Base-by-base conservation (phyloP, 495 filamentous ascomycete species). In the Elasticomyces elasticus region DNA sequence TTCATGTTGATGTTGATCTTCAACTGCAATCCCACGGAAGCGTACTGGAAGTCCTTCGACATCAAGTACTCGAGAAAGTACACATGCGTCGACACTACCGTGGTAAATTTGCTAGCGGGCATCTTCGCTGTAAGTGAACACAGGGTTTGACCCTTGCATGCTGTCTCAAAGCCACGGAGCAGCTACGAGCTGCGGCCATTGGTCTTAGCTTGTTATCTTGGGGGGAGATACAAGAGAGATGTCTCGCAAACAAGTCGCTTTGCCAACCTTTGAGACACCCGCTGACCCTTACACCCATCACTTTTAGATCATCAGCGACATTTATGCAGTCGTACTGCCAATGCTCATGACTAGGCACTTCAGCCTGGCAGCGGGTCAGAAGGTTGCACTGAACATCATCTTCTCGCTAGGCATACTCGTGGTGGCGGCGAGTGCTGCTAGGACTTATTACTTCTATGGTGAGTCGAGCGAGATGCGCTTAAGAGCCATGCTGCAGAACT, bases 21-120 rank as follows among this genome's bases (percentile, higher is more conserved):
- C 43, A 55, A 60, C 10, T 68, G 66, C 51, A 55, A 33, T 23
- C 64, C 64, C 0, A 52, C 54, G 9, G 22, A 56, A 12, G 58
- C 54, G 1, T 68, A 66, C 47, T 68, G 66, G 66, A 60, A 40
- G 33, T 54, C 64, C 30, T 61, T 55, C 28, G 30, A 63, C 38
- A 46, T 35, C 9, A 41, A 9, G 5, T 54, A 51, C 19, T 20
- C 33, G 5, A n/a, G 28, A 4, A 33, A 43, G 20, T 59, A 56
- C 25, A 49, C 46, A 4, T 68, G 66, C 51, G 53, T 50, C 26
- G 55, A 57, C 38, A 61, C 63, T 11, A 55, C 54, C 19, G 47
- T 59, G 11, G 40, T 50, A 50, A 62, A 64, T 41, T 57, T 59
- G 15, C 20, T 64, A 0, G 52, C 60, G 30, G 66, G 66, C 2